A percentile compares a stretch with the other conserved stretches of the same genome.
Evolutionary conservation across 495 filamentous ascomycete genomes (phyloP).

Genomic region (Arthonia radiata): DNA sequence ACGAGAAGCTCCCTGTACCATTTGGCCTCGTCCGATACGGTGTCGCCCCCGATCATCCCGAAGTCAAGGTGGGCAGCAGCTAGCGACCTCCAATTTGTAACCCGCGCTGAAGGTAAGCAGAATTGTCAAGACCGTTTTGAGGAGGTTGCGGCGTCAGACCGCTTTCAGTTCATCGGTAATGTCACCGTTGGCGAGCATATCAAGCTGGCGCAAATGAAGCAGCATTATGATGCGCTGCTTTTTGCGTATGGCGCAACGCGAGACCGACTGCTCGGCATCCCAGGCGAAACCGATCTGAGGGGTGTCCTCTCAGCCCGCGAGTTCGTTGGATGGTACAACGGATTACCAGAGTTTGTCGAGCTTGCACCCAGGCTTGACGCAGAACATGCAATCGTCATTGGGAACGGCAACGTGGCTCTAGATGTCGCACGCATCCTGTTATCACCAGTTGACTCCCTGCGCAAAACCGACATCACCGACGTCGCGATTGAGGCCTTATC

Average conservation of each 20-base stretch:
- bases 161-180: slow-evolving; percentile 86
- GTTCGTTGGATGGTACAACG: slow-evolving; percentile 98
- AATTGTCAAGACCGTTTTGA: slow-evolving; percentile 87
- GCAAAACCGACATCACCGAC: slow-evolving; percentile 69
- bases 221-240: slow-evolving; percentile 76
- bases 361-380: slow-evolving; percentile 51
- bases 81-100: slow-evolving; percentile 1
- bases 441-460: slow-evolving; percentile 39
- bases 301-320: slow-evolving; percentile 75
- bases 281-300: slow-evolving; percentile 43
- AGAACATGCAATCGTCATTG: slow-evolving; percentile 71
- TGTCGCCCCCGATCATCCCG: slow-evolving; percentile 89
- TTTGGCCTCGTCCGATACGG: slow-evolving; percentile 83
- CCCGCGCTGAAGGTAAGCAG: slow-evolving; percentile 17
- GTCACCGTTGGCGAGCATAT: slow-evolving; percentile 52
- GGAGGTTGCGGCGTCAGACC: slow-evolving; percentile 53
- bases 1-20: slow-evolving; percentile 75
- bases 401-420: slow-evolving; percentile 86
- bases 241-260: slow-evolving; percentile 81
- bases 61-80: slow-evolving; percentile 54
- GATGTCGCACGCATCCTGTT: slow-evolving; percentile 82
- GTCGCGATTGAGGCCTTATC: slow-evolving; percentile 50
- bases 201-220: slow-evolving; percentile 38
- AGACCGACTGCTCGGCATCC: slow-evolving; percentile 54
- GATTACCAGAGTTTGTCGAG: slow-evolving; percentile 57